These are phyloP conservation scores for Cyclocybe aegerita DNA, from an alignment of 768 basidiomycete species.

Conservation along the genomic window DNA sequence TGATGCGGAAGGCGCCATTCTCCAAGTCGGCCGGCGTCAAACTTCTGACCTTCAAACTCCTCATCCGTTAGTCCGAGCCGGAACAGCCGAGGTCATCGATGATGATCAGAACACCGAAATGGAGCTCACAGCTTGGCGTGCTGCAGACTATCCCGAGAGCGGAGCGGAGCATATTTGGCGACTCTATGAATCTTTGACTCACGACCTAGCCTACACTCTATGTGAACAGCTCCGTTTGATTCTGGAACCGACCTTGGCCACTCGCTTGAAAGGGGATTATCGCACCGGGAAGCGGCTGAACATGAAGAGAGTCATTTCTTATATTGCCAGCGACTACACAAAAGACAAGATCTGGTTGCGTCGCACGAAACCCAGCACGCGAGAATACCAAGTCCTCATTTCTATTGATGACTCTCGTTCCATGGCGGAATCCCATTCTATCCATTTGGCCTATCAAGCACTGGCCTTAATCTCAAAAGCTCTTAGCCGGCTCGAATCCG, in stretches of 20 bases:
- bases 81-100: slow-evolving; percentile 29
- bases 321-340: slow-evolving; percentile 98
- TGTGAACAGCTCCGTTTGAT: slow-evolving; percentile 97
- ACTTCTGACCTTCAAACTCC: slow-evolving; percentile 18
- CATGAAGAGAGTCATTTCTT: slow-evolving; percentile 98
- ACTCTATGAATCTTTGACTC: slow-evolving; percentile 85
- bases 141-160: slow-evolving; percentile 51
- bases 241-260: slow-evolving; percentile 91
- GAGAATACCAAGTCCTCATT: slow-evolving; percentile 94
- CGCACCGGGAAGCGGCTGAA: slow-evolving; percentile 96
- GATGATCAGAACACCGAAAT: slow-evolving; percentile 38
- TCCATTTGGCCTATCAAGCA: slow-evolving; percentile 93
- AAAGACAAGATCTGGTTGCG: slow-evolving; percentile 99
- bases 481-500: slow-evolving; percentile 87
- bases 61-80: slow-evolving; percentile 15
- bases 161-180: slow-evolving; percentile 84
- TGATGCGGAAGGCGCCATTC: slow-evolving; percentile 47
- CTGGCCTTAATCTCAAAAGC: slow-evolving; percentile 91
- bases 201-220: slow-evolving; percentile 85
- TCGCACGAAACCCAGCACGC: slow-evolving; percentile 87
- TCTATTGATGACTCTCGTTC: slow-evolving; percentile 96
- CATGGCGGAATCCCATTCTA: slow-evolving; percentile 90
- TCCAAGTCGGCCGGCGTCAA: slow-evolving; percentile 28
- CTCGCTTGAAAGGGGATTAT: slow-evolving; percentile 94
- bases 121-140: slow-evolving; percentile 61